These are phyloP conservation scores for Salix dunnii DNA, from an alignment of 345 rosid species.

Conservation along the genomic window DNA sequence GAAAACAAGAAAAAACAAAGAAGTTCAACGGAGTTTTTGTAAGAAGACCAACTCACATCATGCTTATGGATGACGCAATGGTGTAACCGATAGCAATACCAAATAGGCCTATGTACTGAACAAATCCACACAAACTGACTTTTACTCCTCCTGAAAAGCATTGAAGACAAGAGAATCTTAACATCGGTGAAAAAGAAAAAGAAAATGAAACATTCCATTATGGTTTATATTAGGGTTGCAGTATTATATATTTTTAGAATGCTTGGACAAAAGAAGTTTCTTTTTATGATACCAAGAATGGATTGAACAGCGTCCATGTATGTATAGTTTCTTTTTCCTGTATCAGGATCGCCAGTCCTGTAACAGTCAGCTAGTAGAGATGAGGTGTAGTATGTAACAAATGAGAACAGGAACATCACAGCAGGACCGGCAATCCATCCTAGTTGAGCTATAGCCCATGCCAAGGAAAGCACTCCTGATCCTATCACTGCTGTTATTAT, in stretches of 20 bases:
- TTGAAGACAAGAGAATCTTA: not conserved
- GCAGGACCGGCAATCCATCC: conserved; percentile 26
- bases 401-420: conserved; percentile 9
- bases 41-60: conserved; percentile 1
- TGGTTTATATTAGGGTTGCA: not conserved
- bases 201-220: not conserved
- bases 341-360: conserved; percentile 38
- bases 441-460: conserved; percentile 23
- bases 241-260: not conserved
- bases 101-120: conserved; percentile 10
- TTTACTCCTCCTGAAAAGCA: conserved; percentile 4
- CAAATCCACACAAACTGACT: conserved; percentile 2
- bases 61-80: conserved; percentile 7
- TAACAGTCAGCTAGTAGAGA: conserved; percentile 37
- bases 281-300: conserved; percentile 34
- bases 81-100: conserved; percentile 8
- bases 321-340: conserved; percentile 41
- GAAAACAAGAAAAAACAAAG: not conserved
- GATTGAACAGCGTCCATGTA: conserved; percentile 42
- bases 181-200: not conserved
- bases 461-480: conserved; percentile 21
- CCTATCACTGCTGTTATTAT: conserved; percentile 28
- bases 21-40: not conserved
- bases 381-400: conserved; percentile 19
- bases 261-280: not conserved